phyloP scores from a whole-genome alignment of 352 stramenopile genomes.

The Phytophthora colocasiae region DNA sequence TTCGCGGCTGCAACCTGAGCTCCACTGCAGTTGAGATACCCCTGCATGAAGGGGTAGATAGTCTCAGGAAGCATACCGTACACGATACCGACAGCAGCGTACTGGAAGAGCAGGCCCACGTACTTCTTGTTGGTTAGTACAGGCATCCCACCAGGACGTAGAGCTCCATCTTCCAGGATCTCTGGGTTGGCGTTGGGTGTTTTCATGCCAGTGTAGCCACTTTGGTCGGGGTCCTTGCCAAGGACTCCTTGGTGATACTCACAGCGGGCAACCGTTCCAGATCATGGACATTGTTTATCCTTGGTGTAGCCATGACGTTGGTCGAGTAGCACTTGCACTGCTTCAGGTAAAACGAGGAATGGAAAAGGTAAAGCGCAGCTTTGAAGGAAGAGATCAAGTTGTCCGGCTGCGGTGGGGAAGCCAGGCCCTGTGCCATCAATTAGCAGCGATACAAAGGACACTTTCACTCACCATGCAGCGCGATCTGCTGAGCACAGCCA shows the following conservation, averaged over 20 bases:
- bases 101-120: constrained; percentile 51
- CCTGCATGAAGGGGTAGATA: constrained; percentile 54
- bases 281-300: constrained; percentile 20
- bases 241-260: constrained; percentile 35
- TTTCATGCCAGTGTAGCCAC: constrained; percentile 31
- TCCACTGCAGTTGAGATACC: constrained; percentile 52
- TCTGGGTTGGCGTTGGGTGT: constrained; percentile 23
- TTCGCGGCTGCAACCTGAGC: constrained; percentile 45
- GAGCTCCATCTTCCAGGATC: constrained; percentile 36
- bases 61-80: constrained; percentile 47
- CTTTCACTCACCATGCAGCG: constrained; percentile 3
- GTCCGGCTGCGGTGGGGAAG: not conserved
- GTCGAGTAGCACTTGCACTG: constrained; percentile 1
- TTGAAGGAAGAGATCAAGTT: constrained; percentile 3
- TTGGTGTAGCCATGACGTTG: constrained; percentile 21
- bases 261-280: constrained; percentile 44
- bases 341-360: constrained; percentile 23
- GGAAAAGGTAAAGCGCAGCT: not conserved
- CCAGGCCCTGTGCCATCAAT: not conserved
- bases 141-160: constrained; percentile 35
- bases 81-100: constrained; percentile 48
- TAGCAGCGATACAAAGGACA: not conserved
- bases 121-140: constrained; percentile 44
- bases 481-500: constrained; percentile 32
- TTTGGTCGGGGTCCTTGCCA: constrained; percentile 30